Conservation (phyloP, 1,284 basidiomycete genomes). For the Tetrapyrgos nigripes region DNA sequence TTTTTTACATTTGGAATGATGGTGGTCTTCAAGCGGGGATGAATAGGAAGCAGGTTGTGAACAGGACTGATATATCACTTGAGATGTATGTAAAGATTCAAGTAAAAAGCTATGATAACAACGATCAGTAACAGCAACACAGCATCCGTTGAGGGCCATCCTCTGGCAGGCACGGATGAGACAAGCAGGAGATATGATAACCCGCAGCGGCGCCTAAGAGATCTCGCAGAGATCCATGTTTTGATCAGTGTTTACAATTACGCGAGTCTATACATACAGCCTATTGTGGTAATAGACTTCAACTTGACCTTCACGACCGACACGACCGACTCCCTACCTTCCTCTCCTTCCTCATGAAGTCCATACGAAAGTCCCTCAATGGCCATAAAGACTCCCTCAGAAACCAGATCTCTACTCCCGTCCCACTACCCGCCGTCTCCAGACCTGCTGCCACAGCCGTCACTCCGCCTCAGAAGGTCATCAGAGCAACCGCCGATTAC, state of each 20-base stretch:
- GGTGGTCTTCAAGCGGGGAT: too few relatives aligned
- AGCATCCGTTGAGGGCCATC: background rate
- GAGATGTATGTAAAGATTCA: too few relatives aligned
- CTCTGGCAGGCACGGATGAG: background rate
- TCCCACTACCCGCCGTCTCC: slow-evolving; percentile 67
- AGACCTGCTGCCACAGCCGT: slow-evolving; percentile 75
- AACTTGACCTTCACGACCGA: slow-evolving; percentile 34
- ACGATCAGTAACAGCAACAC: slow-evolving; percentile 1
- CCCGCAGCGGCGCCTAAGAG: background rate
- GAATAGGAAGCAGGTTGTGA: too few relatives aligned
- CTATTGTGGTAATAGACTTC: slow-evolving; percentile 2
- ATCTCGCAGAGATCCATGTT: background rate
- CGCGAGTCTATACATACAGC: background rate
- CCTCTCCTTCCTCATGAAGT: slow-evolving; percentile 69
- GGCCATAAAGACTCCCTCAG: slow-evolving; percentile 62
- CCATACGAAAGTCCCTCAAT: slow-evolving; percentile 85
- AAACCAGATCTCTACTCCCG: slow-evolving; percentile 72
- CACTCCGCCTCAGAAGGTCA: slow-evolving; percentile 93
- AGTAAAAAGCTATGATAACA: too few relatives aligned
- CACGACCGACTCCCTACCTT: slow-evolving; percentile 23
- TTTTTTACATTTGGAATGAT: too few relatives aligned
- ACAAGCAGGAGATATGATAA: background rate
- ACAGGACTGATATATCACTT: too few relatives aligned
- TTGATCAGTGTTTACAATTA: background rate
- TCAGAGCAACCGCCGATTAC: slow-evolving; percentile 82